Base-by-base conservation (phyloP, 1,284 basidiomycete species). In the Thecaphora thlaspeos region DNA sequence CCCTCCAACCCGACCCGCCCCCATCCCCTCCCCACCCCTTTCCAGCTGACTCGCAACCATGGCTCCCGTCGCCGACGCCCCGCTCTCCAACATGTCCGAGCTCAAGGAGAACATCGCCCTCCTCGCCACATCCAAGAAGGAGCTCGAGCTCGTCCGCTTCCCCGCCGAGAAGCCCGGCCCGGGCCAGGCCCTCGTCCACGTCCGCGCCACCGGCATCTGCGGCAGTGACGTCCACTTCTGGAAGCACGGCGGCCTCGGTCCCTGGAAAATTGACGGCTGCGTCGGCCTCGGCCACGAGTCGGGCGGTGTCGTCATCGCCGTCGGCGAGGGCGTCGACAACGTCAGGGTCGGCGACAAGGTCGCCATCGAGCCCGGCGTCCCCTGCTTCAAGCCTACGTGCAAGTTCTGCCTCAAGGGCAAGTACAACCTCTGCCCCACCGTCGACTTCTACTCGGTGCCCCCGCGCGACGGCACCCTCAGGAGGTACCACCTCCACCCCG, bases 401-500 rank as follows among this genome's bases (percentile, higher is more conserved):
- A 74, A 80, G 46, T 79, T 78, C 21, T 84, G 83, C 71, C 77
- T 80, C 37, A 80, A 74, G 0, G 83, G 83, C 0, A 65, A 80
- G 47, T 83, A 83, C 78, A 82, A 83, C 51, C 79, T 81, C 41
- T 82, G 81, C 41, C 70, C 68, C 30, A 50, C 48, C 10, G 65
- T 68, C 28, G 65, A 68, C 42, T 64, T 64, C 51, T 83, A 79
- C 74, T 76, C 71, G 7, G 72, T 74, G 0, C 73, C 73, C 1
- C 73, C 73, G 23, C 66, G 55, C 51, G 68, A 76, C 41, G 73
- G 73, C 7, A 71, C 72, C 4, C 72, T 80, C 55, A 70, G 73
- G 41, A 62, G 79, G 17, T 79, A 79, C 57, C 82, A 83, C 73
- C 74, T 80, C 19, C 83, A 84, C 63, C 82, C 82, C 0, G 82